Percentiles rank a stretch among this genome's conserved stretches.
phyloP scores from a whole-genome alignment of 2,329 filamentous ascomycete species.

The Diaporthe batatas region DNA sequence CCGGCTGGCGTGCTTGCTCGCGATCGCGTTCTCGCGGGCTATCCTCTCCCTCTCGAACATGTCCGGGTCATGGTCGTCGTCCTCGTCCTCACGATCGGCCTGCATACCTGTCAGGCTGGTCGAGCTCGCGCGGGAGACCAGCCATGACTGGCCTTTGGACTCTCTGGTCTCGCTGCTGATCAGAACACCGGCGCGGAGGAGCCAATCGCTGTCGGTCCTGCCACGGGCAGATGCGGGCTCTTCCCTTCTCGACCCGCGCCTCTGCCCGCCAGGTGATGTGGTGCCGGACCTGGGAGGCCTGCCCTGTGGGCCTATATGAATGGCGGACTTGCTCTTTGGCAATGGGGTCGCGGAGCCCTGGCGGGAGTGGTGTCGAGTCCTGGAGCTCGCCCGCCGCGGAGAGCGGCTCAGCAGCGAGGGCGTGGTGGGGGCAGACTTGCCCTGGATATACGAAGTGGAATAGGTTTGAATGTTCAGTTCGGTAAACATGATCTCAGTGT shows the following conservation, averaged over 20 bases:
- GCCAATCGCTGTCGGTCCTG: constrained; percentile 72
- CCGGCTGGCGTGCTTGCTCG: constrained; percentile 62
- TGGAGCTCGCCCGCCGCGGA: constrained; percentile 62
- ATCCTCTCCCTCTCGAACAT: constrained; percentile 52
- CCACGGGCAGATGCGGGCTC: constrained; percentile 48
- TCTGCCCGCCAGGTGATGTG: constrained; percentile 42
- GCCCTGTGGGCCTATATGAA: constrained; percentile 59
- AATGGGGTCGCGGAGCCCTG: constrained; percentile 55
- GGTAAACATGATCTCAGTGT: constrained; percentile 62
- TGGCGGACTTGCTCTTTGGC: constrained; percentile 74
- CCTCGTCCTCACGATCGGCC: constrained; percentile 61
- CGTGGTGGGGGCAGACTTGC: constrained; percentile 73
- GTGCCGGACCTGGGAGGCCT: constrained; percentile 38
- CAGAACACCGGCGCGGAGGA: constrained; percentile 72
- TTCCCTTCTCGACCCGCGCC: constrained; percentile 49
- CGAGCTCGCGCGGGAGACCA: constrained; percentile 74
- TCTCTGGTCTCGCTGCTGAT: constrained; percentile 74
- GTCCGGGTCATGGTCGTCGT: constrained; percentile 40
- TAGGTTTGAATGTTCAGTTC: constrained; percentile 46
- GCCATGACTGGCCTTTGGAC: constrained; percentile 77
- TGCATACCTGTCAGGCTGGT: constrained; percentile 69
- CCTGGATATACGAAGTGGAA: constrained; percentile 69
- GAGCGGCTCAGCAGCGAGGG: constrained; percentile 73
- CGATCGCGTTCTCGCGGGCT: constrained; percentile 51
- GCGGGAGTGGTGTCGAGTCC: constrained; percentile 56